phyloP scores from a whole-genome alignment of 2,329 filamentous ascomycete species.

The Chrysoporthe deuterocubensis region DNA sequence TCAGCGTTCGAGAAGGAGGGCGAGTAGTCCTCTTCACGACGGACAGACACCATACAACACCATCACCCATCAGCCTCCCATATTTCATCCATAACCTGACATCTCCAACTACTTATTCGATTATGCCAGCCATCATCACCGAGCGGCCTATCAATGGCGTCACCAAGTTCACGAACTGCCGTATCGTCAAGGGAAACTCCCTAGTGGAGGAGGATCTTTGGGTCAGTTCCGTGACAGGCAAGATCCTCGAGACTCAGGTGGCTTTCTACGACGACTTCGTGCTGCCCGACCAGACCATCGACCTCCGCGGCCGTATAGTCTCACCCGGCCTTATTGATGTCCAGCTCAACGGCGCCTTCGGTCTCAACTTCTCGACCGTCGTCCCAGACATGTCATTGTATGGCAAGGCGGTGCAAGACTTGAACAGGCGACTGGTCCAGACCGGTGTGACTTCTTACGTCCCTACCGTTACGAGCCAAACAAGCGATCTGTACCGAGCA shows the following conservation, averaged over 20 bases:
- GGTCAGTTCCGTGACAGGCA: conserved; percentile 81
- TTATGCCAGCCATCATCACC: conserved; percentile 55
- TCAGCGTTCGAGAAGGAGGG: conserved; percentile 11
- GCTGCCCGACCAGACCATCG: conserved; percentile 74
- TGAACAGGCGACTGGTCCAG: conserved; percentile 70
- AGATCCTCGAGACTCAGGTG: conserved; percentile 74
- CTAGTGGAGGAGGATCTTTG: conserved; percentile 83
- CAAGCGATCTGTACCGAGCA: conserved; percentile 79
- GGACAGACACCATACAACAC: background rate
- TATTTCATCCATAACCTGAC: background rate
- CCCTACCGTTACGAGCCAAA: conserved; percentile 81
- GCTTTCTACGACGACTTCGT: conserved; percentile 70
- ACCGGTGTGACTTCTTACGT: conserved; percentile 86
- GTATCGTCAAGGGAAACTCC: conserved; percentile 68
- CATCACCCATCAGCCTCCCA: conserved; percentile 7
- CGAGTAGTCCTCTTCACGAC: conserved; percentile 14
- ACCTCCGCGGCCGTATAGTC: conserved; percentile 82
- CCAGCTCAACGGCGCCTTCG: conserved; percentile 90
- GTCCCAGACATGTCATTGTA: conserved; percentile 69
- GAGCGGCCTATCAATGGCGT: conserved; percentile 56
- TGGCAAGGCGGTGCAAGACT: conserved; percentile 67
- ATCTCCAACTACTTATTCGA: conserved; percentile 28
- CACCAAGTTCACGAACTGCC: conserved; percentile 89
- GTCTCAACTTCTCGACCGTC: conserved; percentile 85
- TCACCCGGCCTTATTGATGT: conserved; percentile 87